Conservation (phyloP, 805 yeast species). For the Cyberlindnera amylophila region DNA sequence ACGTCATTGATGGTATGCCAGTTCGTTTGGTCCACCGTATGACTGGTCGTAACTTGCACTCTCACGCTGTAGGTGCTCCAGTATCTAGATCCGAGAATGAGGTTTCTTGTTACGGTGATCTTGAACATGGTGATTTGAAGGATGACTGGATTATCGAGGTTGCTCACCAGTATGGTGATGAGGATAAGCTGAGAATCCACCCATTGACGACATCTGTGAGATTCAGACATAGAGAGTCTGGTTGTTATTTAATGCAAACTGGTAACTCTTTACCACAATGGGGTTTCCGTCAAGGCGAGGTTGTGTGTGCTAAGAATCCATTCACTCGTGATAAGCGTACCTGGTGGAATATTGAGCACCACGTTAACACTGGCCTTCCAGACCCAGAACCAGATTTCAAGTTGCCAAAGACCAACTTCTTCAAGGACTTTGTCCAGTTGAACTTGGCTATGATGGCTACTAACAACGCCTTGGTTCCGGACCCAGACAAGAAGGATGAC, state of each 20-base stretch:
- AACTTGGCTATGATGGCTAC: slow-evolving; percentile 88
- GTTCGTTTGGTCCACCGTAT: slow-evolving; percentile 60
- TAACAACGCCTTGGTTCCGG: slow-evolving; percentile 77
- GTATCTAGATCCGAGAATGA: slow-evolving; percentile 65
- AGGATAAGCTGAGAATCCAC: slow-evolving; percentile 54
- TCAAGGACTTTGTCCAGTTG: slow-evolving; percentile 70
- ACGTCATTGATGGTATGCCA: slow-evolving; percentile 52
- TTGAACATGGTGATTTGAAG: slow-evolving; percentile 59
- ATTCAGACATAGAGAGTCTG: slow-evolving; percentile 59
- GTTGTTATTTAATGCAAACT: slow-evolving; percentile 83
- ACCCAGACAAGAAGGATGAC: slow-evolving; percentile 66
- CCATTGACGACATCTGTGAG: slow-evolving; percentile 84
- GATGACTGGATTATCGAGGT: slow-evolving; percentile 79
- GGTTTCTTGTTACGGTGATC: slow-evolving; percentile 76
- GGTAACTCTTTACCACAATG: slow-evolving; percentile 84
- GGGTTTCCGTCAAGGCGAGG: slow-evolving; percentile 99
- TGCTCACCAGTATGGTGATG: slow-evolving; percentile 53
- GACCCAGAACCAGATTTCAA: slow-evolving; percentile 56
- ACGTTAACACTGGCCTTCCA: slow-evolving; percentile 55
- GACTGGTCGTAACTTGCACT: slow-evolving; percentile 66
- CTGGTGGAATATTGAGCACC: slow-evolving; percentile 85
- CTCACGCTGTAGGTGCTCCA: slow-evolving; percentile 66
- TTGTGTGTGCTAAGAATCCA: slow-evolving; percentile 68
- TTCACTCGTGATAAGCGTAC: slow-evolving; percentile 76
- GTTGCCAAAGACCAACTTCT: slow-evolving; percentile 71